Conservation (phyloP, 495 filamentous ascomycete genomes). For the Talaromyces nanjingensis region DNA sequence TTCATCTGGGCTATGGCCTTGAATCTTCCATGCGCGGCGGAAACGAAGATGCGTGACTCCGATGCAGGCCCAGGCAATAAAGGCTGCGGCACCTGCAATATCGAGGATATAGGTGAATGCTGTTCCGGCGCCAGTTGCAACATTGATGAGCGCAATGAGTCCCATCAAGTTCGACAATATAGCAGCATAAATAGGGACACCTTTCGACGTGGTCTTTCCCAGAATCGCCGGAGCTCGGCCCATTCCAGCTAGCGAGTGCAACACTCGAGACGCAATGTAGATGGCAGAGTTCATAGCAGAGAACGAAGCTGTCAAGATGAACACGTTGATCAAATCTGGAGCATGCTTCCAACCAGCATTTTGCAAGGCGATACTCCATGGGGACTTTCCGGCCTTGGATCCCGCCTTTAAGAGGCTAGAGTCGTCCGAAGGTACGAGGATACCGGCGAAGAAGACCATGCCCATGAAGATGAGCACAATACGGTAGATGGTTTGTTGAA, state of each 20-base stretch:
- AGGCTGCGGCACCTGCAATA: conserved; percentile 45
- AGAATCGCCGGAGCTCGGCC: conserved; percentile 47
- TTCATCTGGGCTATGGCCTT: conserved; percentile 56
- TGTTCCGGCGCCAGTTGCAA: conserved; percentile 29
- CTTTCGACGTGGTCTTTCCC: conserved; percentile 48
- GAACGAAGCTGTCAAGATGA: conserved; percentile 36
- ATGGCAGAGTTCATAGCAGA: conserved; percentile 51
- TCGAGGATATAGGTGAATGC: conserved; percentile 58
- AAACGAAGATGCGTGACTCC: conserved; percentile 52
- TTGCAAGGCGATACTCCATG: conserved; percentile 55
- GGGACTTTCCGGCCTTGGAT: conserved; percentile 36
- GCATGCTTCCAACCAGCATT: conserved; percentile 29
- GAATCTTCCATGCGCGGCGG: conserved; percentile 54
- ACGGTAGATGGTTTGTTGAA: conserved; percentile 42
- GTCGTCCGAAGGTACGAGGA: conserved; percentile 38
- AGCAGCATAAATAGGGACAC: conserved; percentile 49
- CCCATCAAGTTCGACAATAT: conserved; percentile 40
- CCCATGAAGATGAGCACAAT: conserved; percentile 54
- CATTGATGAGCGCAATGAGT: conserved; percentile 49
- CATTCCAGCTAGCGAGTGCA: conserved; percentile 48
- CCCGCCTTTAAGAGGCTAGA: conserved; percentile 28
- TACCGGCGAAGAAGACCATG: conserved; percentile 55
- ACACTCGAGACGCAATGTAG: conserved; percentile 51
- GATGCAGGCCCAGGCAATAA: conserved; percentile 53
- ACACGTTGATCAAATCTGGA: conserved; percentile 38